Evolutionary conservation across 2,329 filamentous ascomycete species (phyloP), one percentile per base, ranked within the genome.

Genomic region (Acephala macrosclerotiorum): DNA sequence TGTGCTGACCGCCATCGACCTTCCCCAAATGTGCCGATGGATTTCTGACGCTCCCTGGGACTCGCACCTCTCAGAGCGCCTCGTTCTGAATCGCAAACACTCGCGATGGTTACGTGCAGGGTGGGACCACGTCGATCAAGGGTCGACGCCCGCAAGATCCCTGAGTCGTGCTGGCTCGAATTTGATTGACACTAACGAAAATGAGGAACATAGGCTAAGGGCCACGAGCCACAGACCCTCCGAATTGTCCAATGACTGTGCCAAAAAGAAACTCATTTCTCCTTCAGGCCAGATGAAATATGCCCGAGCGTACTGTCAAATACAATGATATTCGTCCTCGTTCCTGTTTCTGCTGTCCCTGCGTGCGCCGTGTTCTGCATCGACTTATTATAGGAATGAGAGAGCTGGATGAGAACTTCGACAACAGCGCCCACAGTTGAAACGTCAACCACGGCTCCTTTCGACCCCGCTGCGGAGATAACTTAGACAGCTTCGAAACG

Each of bases 381-480:
- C 26, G 60, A 29, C 14, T 14, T 29, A 29, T 26, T 53, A 29
- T 7, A 16, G 56, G 40, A 55, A 20, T 53, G 22, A 56, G 38
- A 29, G 36, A 42, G 33, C 20, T 38, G 58, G 55, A 57, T 36
- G 53, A 36, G 35, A 35, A 20, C 6, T 26, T 35, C 38, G 58
- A 60, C 55, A 58, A 40, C 40, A 42, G 18, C 29, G 61, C 55
- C 25, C 14, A 47, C 58, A 38, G 49, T 60, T 62, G 56, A 63
- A 69, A 67, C 61, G 36, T 56, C 58, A 35, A 61, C 45, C 36
- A 55, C 38, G 42, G 55, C 61, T 57, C 45, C 36, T 47, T 59
- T 63, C 60, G 61, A 66, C 63, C 63, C 67, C 65, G 63, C 65
- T 61, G 60, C 38, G 58, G 63, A 64, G 63, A 60, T 51, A 22